Conservation (phyloP, 495 filamentous ascomycete species). For the Cryomyces antarcticus region DNA sequence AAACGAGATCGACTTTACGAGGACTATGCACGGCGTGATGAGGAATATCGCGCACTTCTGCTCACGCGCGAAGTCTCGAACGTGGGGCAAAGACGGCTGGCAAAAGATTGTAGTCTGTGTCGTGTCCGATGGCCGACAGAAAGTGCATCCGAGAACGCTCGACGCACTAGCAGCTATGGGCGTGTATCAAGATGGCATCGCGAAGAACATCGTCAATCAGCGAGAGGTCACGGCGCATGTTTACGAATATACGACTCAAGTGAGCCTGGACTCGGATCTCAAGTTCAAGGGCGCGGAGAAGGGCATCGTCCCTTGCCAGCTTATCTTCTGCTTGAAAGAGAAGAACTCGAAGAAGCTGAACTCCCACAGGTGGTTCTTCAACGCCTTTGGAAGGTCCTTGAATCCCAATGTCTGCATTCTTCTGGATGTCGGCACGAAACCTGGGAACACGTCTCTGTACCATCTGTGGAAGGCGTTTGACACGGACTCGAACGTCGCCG, state of each 20-base stretch:
- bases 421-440: slow-evolving; percentile 87
- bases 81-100: slow-evolving; percentile 96
- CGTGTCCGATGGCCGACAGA: slow-evolving; percentile 80
- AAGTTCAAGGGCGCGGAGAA: slow-evolving; percentile 99
- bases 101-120: slow-evolving; percentile 98
- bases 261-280: slow-evolving; percentile 80
- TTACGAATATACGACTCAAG: slow-evolving; percentile 97
- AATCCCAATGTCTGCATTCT: slow-evolving; percentile 94
- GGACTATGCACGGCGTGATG: slow-evolving; percentile 98
- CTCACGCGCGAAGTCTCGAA: slow-evolving; percentile 72
- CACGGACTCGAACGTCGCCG: slow-evolving; percentile 86
- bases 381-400: slow-evolving; percentile 82
- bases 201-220: slow-evolving; percentile 92
- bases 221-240: slow-evolving; percentile 74
- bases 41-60: slow-evolving; percentile 94
- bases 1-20: slow-evolving; percentile 83
- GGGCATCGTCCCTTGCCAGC: slow-evolving; percentile 95
- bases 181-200: slow-evolving; percentile 97
- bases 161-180: slow-evolving; percentile 95
- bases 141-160: slow-evolving; percentile 82
- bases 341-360: slow-evolving; percentile 97
- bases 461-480: slow-evolving; percentile 99
- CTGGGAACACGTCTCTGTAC: slow-evolving; percentile 71
- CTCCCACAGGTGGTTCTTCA: slow-evolving; percentile 98
- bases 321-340: slow-evolving; percentile 97